A percentile compares a stretch with the other conserved stretches of the same genome.
phyloP scores from a whole-genome alignment of 2,329 filamentous ascomycete species.

The Truncatella angustata region DNA sequence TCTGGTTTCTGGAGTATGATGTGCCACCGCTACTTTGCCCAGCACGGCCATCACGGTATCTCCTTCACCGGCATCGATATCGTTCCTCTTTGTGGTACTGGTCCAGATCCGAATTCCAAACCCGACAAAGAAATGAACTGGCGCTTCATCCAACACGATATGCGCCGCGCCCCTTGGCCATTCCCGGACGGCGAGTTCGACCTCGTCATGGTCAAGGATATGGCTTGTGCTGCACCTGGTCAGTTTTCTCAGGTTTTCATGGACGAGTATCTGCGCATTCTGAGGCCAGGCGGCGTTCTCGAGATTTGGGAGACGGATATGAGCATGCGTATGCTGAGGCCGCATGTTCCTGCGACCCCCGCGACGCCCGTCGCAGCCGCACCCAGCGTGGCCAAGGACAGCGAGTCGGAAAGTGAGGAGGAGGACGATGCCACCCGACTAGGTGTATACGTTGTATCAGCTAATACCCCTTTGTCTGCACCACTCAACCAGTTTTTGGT shows the following conservation, averaged over 20 bases:
- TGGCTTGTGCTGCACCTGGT: slow-evolving; percentile 64
- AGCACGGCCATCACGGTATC: slow-evolving; percentile 65
- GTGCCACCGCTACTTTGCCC: slow-evolving; percentile 76
- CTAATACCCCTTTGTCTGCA: slow-evolving; percentile 77
- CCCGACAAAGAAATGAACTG: slow-evolving; percentile 75
- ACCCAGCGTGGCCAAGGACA: slow-evolving; percentile 20
- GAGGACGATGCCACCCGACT: slow-evolving; percentile 61
- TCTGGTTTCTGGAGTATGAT: slow-evolving; percentile 87
- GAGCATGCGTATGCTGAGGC: slow-evolving; percentile 76
- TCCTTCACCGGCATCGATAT: slow-evolving; percentile 83
- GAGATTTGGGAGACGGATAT: slow-evolving; percentile 92
- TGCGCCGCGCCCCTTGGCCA: slow-evolving; percentile 72
- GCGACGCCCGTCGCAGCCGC: slow-evolving; percentile 7
- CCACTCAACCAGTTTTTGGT: slow-evolving; percentile 79
- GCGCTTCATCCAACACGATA: slow-evolving; percentile 85
- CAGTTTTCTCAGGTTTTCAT: slow-evolving; percentile 54
- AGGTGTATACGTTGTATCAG: slow-evolving; percentile 78
- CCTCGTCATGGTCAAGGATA: slow-evolving; percentile 83
- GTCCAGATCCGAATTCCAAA: slow-evolving; percentile 42
- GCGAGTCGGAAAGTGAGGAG: slow-evolving; percentile 27
- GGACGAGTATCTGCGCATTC: slow-evolving; percentile 74
- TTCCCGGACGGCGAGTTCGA: slow-evolving; percentile 81
- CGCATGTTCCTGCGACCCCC: slow-evolving; percentile 62
- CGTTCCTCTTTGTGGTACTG: slow-evolving; percentile 60
- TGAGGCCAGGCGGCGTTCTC: slow-evolving; percentile 74